These are phyloP conservation scores for Neoboletus subvelutipes DNA, from an alignment of 768 basidiomycete species.

Conservation along the genomic window DNA sequence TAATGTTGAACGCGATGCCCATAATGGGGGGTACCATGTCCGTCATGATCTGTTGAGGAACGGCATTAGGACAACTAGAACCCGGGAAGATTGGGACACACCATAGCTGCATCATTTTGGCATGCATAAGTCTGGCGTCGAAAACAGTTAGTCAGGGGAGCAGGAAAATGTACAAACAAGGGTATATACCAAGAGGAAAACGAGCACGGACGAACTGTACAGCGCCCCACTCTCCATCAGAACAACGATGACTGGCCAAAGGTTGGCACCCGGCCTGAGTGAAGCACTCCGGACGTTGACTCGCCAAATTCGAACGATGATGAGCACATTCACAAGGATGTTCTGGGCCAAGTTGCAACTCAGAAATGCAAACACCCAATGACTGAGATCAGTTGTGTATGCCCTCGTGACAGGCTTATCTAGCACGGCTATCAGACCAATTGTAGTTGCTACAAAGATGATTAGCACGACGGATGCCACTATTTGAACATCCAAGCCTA, in stretches of 20 bases:
- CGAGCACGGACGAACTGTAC: constrained; percentile 6
- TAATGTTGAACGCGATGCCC: constrained; percentile 10
- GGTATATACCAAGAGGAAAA: constrained; percentile 4
- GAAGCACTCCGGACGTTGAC: background rate
- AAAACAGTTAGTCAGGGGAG: background rate
- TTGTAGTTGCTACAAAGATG: background rate
- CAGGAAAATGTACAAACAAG: background rate
- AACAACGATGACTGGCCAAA: constrained; percentile 4
- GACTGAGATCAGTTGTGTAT: background rate
- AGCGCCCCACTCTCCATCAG: constrained; percentile 11
- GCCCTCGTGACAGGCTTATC: background rate
- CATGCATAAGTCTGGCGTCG: constrained; percentile 1
- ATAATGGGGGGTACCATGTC: constrained; percentile 8
- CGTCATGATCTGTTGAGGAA: constrained; percentile 5
- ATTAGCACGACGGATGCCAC: background rate
- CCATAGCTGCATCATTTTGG: constrained; percentile 5
- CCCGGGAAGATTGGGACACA: background rate
- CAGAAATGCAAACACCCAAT: constrained; percentile 6
- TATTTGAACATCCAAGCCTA: background rate
- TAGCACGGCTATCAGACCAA: background rate
- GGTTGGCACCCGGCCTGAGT: too few species aligned
- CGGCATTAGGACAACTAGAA: background rate
- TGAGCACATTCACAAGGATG: constrained; percentile 6
- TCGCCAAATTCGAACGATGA: constrained; percentile 8
- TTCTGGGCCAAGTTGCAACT: constrained; percentile 10